Evolutionary conservation across 1,284 basidiomycete species (phyloP).

Genomic region (Tylopilus sp.): DNA sequence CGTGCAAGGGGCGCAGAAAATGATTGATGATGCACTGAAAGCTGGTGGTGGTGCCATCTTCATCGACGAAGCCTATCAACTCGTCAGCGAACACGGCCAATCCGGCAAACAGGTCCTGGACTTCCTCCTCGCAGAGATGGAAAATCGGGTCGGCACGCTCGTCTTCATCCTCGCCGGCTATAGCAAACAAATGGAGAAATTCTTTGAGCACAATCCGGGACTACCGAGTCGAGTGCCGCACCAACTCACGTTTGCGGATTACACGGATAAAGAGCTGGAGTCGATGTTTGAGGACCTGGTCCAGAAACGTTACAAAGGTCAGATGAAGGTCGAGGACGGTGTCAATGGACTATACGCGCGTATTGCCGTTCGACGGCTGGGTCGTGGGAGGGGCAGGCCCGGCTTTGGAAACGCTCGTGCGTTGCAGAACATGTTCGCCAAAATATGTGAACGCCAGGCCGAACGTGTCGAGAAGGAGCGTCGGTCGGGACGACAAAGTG

Average conservation of each 20-base stretch:
- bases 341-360: constrained; percentile 65
- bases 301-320: constrained; percentile 55
- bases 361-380: constrained; percentile 65
- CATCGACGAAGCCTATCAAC: constrained; percentile 76
- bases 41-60: constrained; percentile 73
- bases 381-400: constrained; percentile 59
- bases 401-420: constrained; percentile 76
- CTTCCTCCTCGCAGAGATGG: constrained; percentile 77
- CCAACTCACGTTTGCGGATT: constrained; percentile 69
- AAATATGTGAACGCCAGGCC: constrained; percentile 62
- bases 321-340: constrained; percentile 68
- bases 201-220: constrained; percentile 80
- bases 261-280: constrained; percentile 64
- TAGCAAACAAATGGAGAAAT: constrained; percentile 76
- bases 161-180: constrained; percentile 80
- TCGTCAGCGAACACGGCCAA: constrained; percentile 57
- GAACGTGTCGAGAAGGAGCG: constrained; percentile 54
- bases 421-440: constrained; percentile 59
- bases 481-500: constrained; percentile 48
- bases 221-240: constrained; percentile 72
- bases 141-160: constrained; percentile 71
- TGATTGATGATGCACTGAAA: constrained; percentile 58
- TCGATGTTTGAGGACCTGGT: constrained; percentile 63
- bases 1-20: constrained; percentile 60
- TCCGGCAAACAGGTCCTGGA: constrained; percentile 69